Percentiles rank a stretch among this genome's conserved stretches.
phyloP scores from a whole-genome alignment of 148 eudicot genomes.

The Diospyros lotus region DNA sequence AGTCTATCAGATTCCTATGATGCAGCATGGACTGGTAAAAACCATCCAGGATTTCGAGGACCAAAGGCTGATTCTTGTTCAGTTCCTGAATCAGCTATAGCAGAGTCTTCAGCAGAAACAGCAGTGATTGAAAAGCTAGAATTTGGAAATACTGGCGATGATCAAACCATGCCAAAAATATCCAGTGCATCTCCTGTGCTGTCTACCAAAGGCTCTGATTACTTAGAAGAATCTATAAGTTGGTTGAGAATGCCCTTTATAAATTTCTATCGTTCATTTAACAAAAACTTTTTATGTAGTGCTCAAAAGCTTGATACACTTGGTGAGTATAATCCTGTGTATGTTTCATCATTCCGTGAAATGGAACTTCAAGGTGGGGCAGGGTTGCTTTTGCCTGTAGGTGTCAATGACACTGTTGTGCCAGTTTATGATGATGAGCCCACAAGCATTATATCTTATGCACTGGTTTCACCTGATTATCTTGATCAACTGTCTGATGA shows the following conservation, averaged over 20 bases:
- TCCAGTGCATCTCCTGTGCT: constrained; percentile 33
- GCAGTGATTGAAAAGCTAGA: constrained; percentile 51
- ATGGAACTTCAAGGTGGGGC: constrained; percentile 69
- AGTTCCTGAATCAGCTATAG: constrained; percentile 37
- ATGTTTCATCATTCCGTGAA: constrained; percentile 60
- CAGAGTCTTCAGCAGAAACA: constrained; percentile 38
- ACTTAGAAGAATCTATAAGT: constrained; percentile 49
- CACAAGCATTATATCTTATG: constrained; percentile 34
- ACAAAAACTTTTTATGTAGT: constrained; percentile 51
- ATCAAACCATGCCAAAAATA: constrained; percentile 29
- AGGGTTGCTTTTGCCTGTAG: constrained; percentile 68
- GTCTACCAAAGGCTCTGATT: constrained; percentile 42
- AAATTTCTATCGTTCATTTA: constrained; percentile 62
- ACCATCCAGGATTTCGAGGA: constrained; percentile 37
- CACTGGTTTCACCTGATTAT: constrained; percentile 62
- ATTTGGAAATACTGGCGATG: constrained; percentile 38
- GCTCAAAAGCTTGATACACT: constrained; percentile 63
- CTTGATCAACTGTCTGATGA: constrained; percentile 59
- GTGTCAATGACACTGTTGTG: constrained; percentile 55
- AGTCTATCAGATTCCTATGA: constrained; percentile 78
- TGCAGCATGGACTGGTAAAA: constrained; percentile 92
- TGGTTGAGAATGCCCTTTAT: constrained; percentile 82
- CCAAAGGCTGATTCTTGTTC: constrained; percentile 35
- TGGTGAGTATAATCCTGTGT: constrained; percentile 62
- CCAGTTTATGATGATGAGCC: constrained; percentile 79